phyloP scores from a whole-genome alignment of 2,329 filamentous ascomycete genomes.

The Xylaria digitata region DNA sequence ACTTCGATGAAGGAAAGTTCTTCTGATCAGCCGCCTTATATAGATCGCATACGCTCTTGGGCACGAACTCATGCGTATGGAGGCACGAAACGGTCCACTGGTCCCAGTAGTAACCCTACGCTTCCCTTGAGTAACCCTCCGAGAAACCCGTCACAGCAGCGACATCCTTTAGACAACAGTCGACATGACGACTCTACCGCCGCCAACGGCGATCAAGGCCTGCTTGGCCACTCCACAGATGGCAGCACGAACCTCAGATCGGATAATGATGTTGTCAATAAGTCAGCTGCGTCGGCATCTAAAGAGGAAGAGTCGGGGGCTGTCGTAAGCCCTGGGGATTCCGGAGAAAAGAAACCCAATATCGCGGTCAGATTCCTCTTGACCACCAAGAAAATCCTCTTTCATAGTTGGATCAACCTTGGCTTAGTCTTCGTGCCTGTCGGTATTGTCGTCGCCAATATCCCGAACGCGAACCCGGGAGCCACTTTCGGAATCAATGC shows the following conservation, averaged over 20 bases:
- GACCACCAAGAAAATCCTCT: conserved; percentile 70
- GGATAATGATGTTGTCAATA: conserved; percentile 50
- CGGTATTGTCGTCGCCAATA: conserved; percentile 73
- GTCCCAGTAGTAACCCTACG: conserved; percentile 54
- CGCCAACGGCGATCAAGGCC: conserved; percentile 40
- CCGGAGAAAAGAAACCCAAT: conserved; percentile 48
- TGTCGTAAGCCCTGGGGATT: conserved; percentile 60
- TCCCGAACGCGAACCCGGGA: conserved; percentile 65
- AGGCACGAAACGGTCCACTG: conserved; percentile 56
- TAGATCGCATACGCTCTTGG: conserved; percentile 69
- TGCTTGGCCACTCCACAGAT: conserved; percentile 45
- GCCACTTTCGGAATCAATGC: conserved; percentile 80
- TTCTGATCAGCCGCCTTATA: conserved; percentile 61
- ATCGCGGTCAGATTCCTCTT: conserved; percentile 54
- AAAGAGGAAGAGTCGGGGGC: conserved; percentile 66
- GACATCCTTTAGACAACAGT: conserved; percentile 41
- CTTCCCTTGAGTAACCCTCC: conserved; percentile 54
- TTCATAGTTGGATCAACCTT: conserved; percentile 82
- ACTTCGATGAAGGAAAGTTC: conserved; percentile 72
- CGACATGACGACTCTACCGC: conserved; percentile 39
- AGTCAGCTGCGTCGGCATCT: conserved; percentile 54
- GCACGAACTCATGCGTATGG: conserved; percentile 66
- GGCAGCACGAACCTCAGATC: conserved; percentile 38
- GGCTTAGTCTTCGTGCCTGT: conserved; percentile 82
- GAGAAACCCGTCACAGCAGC: conserved; percentile 41